Conservation (phyloP, 1,139 yeast genomes). For the Geotrichum europaeum region DNA sequence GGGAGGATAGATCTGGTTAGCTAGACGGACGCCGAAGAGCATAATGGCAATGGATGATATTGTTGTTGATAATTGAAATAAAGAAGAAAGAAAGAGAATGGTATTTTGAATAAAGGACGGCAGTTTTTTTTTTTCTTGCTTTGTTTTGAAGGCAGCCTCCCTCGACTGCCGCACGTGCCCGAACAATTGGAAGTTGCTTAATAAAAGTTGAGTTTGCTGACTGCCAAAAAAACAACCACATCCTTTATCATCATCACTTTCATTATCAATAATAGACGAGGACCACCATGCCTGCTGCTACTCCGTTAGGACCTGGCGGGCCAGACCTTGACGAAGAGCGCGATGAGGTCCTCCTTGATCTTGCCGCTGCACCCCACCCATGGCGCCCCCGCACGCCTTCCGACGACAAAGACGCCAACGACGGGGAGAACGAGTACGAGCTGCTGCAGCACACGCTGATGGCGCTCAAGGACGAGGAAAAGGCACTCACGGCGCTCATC, state of each 20-base stretch:
- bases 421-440: background rate
- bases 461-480: slow-evolving; percentile 13
- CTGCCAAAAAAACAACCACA: background rate
- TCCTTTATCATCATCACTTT: background rate
- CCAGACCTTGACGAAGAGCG: background rate
- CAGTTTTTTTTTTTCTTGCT: background rate
- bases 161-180: slow-evolving; percentile 3
- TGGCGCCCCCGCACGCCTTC: background rate
- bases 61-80: background rate
- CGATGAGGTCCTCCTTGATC: background rate
- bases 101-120: background rate
- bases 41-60: slow-evolving; percentile 35
- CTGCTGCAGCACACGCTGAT: slow-evolving; percentile 9
- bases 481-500: slow-evolving; percentile 2
- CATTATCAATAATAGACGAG: background rate
- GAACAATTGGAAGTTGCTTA: background rate
- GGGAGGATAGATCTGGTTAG: slow-evolving; percentile 75
- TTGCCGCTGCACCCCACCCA: background rate
- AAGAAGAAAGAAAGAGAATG: background rate
- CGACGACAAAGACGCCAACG: background rate
- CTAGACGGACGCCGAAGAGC: slow-evolving; percentile 82
- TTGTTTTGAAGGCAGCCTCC: background rate
- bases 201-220: background rate
- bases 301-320: background rate
- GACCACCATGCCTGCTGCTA: background rate